Percentiles rank a stretch among this genome's conserved stretches.
Evolutionary conservation across 495 filamentous ascomycete species (phyloP).

Genomic region (Penicillium silybi): DNA sequence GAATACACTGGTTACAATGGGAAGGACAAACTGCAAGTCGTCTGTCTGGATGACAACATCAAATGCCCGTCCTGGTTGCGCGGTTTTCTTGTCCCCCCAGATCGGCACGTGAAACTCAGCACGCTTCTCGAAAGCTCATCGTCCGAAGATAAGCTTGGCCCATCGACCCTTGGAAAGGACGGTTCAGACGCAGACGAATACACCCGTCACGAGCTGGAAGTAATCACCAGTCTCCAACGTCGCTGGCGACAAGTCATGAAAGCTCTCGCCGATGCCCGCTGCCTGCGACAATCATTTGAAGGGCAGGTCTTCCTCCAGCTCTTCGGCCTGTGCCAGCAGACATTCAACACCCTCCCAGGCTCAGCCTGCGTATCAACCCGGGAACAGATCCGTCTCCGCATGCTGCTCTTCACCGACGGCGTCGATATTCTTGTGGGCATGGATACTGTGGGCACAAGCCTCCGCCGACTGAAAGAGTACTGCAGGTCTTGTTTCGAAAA

Average conservation of each 20-base stretch:
- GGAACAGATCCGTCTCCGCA: constrained; percentile 7
- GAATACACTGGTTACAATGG: constrained; percentile 6
- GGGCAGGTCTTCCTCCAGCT: neutral
- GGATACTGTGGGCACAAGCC: neutral
- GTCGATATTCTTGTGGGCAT: neutral
- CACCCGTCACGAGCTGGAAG: constrained; percentile 1
- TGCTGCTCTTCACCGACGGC: constrained; percentile 6
- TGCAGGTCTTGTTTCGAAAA: neutral
- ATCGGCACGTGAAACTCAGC: neutral
- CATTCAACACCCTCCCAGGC: neutral
- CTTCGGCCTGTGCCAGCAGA: neutral
- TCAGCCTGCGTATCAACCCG: neutral
- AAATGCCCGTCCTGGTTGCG: neutral
- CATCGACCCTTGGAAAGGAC: neutral
- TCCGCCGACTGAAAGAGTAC: neutral
- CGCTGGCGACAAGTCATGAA: constrained; percentile 8
- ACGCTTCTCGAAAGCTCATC: neutral
- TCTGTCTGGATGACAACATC: constrained; percentile 6
- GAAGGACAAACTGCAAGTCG: constrained; percentile 11
- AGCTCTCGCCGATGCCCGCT: neutral
- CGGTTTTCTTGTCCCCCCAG: neutral
- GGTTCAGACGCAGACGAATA: constrained; percentile 1
- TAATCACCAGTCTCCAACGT: constrained; percentile 7
- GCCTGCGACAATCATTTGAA: neutral
- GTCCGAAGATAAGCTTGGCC: neutral